These are phyloP conservation scores for Xylariaceae sp. DNA, from an alignment of 2,329 filamentous ascomycete species.

Conservation along the genomic window DNA sequence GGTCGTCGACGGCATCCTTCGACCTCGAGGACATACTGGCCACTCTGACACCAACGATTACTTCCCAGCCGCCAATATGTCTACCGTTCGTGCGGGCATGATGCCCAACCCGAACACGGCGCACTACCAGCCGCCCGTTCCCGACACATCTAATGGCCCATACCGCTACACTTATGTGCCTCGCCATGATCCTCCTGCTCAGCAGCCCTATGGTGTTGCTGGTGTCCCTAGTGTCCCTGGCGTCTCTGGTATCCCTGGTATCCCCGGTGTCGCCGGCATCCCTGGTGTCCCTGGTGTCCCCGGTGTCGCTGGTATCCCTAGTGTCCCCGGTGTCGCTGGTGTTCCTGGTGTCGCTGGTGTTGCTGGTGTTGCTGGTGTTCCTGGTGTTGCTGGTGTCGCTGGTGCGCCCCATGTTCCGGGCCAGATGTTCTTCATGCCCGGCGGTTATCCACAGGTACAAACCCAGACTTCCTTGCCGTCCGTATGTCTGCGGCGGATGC, in stretches of 20 bases:
- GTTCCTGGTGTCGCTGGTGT: too few species aligned
- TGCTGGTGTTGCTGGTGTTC: too few species aligned
- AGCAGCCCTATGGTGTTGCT: conserved; percentile 31
- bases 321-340: background rate
- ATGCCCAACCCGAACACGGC: conserved; percentile 39
- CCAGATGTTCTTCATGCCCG: conserved; percentile 7
- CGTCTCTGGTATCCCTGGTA: background rate
- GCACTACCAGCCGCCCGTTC: conserved; percentile 55
- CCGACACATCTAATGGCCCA: conserved; percentile 52
- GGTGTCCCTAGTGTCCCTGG: conserved; percentile 8
- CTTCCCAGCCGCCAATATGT: conserved; percentile 29
- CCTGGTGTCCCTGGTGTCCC: background rate
- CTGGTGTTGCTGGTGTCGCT: too few species aligned
- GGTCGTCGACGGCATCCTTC: conserved; percentile 20
- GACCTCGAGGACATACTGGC: conserved; percentile 1
- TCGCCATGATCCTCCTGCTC: conserved; percentile 40
- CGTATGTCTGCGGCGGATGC: background rate
- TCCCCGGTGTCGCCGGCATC: background rate
- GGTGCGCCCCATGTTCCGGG: too few species aligned
- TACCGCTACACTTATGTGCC: conserved; percentile 52
- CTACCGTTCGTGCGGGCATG: conserved; percentile 40
- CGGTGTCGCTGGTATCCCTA: background rate
- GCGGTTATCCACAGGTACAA: conserved; percentile 24
- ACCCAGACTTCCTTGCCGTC: conserved; percentile 13
- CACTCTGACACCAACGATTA: conserved; percentile 3